These are phyloP conservation scores for Pisolithus tinctorius DNA, from an alignment of 768 basidiomycete species.

Conservation along the genomic window DNA sequence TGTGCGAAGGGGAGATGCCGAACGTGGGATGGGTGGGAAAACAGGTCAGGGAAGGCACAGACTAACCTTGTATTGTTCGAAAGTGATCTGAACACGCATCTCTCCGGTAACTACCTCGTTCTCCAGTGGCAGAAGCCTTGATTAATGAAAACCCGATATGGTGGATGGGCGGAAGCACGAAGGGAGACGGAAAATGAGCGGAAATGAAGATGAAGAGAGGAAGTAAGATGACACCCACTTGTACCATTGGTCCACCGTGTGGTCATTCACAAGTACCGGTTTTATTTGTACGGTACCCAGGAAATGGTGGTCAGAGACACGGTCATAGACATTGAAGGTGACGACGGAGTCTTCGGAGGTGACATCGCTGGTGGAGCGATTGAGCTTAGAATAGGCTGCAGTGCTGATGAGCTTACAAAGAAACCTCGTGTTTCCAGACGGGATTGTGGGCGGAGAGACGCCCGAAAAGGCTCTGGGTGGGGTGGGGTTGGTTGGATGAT, in stretches of 20 bases:
- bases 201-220: slow-evolving; percentile 7
- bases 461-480: slow-evolving; percentile 49
- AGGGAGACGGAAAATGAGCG: slow-evolving; percentile 8
- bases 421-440: slow-evolving; percentile 98
- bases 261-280: slow-evolving; percentile 85
- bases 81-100: slow-evolving; percentile 91
- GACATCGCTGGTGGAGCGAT: slow-evolving; percentile 65
- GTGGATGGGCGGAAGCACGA: slow-evolving; percentile 9
- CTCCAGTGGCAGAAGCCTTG: slow-evolving; percentile 67
- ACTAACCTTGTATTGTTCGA: slow-evolving; percentile 79
- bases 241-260: slow-evolving; percentile 96
- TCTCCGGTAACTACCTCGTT: slow-evolving; percentile 86
- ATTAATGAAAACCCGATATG: slow-evolving; percentile 3
- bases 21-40: slow-evolving; percentile 21
- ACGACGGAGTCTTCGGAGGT: slow-evolving; percentile 81
- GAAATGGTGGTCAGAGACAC: slow-evolving; percentile 78
- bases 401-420: slow-evolving; percentile 64
- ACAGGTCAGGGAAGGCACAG: slow-evolving; percentile 7
- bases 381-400: slow-evolving; percentile 12
- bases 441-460: slow-evolving; percentile 78
- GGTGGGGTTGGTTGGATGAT: slow-evolving; percentile 12
- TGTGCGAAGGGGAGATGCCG: slow-evolving; percentile 19
- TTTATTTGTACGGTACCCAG: slow-evolving; percentile 89
- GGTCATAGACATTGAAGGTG: slow-evolving; percentile 89
- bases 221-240: slow-evolving; percentile 51